phyloP scores from a whole-genome alignment of 805 yeast genomes.

The Hanseniaspora meyeri region DNA sequence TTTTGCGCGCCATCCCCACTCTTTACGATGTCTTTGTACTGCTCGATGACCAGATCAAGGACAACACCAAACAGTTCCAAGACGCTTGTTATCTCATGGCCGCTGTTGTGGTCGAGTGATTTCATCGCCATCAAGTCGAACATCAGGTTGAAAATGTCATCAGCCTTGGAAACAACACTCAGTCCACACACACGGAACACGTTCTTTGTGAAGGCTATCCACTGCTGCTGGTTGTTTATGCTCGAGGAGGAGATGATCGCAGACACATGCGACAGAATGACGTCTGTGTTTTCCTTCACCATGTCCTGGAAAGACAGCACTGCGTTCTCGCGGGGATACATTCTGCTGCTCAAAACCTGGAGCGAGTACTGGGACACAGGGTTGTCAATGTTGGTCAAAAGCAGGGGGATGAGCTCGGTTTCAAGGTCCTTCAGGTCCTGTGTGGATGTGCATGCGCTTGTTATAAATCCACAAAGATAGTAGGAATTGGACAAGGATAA shows the following conservation, averaged over 20 bases:
- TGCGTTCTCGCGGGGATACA: neutral
- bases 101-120: neutral
- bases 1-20: neutral
- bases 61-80: neutral
- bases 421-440: neutral
- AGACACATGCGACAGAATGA: conserved; percentile 4
- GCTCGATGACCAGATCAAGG: neutral
- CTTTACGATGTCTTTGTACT: neutral
- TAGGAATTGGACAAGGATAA: neutral
- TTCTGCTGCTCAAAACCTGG: neutral
- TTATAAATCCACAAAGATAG: neutral
- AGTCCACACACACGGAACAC: conserved; percentile 4
- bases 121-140: conserved; percentile 1
- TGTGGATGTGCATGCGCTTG: neutral
- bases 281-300: neutral
- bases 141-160: conserved; percentile 6
- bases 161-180: conserved; percentile 1
- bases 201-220: conserved; percentile 4
- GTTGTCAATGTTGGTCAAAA: neutral
- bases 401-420: neutral
- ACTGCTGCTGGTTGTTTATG: neutral
- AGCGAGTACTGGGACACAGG: neutral
- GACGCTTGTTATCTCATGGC: neutral
- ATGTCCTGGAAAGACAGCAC: neutral
- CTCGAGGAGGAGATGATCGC: neutral